Conservation (phyloP, 2,329 filamentous ascomycete genomes). For the Xylaria sp. region DNA sequence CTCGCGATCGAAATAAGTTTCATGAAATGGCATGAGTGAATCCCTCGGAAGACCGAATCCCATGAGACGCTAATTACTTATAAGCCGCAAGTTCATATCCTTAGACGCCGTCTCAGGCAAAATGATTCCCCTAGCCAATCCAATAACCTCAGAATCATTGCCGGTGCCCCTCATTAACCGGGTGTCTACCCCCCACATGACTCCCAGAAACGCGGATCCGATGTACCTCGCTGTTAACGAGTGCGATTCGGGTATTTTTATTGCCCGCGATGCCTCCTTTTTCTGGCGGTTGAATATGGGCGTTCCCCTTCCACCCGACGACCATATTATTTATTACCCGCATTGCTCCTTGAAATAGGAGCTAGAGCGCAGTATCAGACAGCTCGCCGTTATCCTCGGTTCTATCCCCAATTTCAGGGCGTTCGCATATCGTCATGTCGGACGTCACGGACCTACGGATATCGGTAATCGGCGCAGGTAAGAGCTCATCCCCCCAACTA, state of each 20-base stretch:
- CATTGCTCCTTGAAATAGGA: constrained; percentile 23
- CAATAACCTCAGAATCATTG: constrained; percentile 34
- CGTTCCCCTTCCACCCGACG: constrained; percentile 11
- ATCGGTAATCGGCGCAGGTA: constrained; percentile 61
- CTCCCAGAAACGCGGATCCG: constrained; percentile 15
- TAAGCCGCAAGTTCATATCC: neutral
- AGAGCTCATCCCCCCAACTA: constrained; percentile 17
- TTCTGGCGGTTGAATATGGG: neutral
- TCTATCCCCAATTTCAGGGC: constrained; percentile 1
- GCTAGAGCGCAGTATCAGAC: constrained; percentile 7
- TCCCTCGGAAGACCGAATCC: neutral
- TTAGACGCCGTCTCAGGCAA: constrained; percentile 34
- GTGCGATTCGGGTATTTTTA: constrained; percentile 30
- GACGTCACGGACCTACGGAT: constrained; percentile 52
- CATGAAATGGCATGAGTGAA: neutral
- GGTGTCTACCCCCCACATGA: constrained; percentile 41
- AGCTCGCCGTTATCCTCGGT: constrained; percentile 8
- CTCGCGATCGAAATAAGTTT: neutral
- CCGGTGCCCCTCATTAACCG: constrained; percentile 46
- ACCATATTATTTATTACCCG: neutral
- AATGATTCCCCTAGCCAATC: constrained; percentile 43
- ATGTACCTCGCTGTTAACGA: neutral
- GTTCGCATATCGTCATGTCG: constrained; percentile 42
- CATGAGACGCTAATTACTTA: neutral
- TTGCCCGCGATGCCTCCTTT: constrained; percentile 30